Conservation (phyloP, 2,329 filamentous ascomycete species). For the Monosporascus sp. region DNA sequence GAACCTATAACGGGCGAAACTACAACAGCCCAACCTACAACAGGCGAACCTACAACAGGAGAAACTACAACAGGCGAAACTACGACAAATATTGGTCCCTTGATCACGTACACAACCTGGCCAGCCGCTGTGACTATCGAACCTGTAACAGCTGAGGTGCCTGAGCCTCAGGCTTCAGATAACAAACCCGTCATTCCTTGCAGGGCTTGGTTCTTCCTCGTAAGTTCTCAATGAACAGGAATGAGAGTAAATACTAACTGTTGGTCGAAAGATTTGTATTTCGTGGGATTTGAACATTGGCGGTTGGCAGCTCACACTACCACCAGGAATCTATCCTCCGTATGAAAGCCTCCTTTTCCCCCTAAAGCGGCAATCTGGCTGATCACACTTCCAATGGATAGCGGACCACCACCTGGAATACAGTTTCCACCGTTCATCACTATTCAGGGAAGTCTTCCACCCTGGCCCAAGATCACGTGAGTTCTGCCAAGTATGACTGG, state of each 20-base stretch:
- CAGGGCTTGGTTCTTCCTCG: conserved; percentile 1
- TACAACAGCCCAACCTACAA: too few species aligned
- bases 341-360: not conserved
- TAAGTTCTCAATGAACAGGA: not conserved
- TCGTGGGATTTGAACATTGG: not conserved
- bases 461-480: conserved; percentile 3
- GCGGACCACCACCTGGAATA: conserved; percentile 1
- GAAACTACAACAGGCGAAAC: not conserved
- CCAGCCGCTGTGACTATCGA: not conserved
- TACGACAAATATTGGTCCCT: not conserved
- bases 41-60: not conserved
- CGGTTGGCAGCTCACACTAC: conserved; percentile 1
- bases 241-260: not conserved
- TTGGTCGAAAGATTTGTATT: not conserved
- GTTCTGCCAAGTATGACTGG: not conserved
- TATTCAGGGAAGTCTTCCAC: not conserved
- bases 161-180: not conserved
- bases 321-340: not conserved
- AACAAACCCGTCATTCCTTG: not conserved
- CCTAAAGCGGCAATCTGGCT: not conserved
- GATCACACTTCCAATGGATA: not conserved
- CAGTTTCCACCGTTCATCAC: conserved; percentile 1
- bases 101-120: not conserved
- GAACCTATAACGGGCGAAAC: not conserved
- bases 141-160: not conserved